phyloP scores from a whole-genome alignment of 2,329 filamentous ascomycete species.

The Pestalotiopsis sp. region DNA sequence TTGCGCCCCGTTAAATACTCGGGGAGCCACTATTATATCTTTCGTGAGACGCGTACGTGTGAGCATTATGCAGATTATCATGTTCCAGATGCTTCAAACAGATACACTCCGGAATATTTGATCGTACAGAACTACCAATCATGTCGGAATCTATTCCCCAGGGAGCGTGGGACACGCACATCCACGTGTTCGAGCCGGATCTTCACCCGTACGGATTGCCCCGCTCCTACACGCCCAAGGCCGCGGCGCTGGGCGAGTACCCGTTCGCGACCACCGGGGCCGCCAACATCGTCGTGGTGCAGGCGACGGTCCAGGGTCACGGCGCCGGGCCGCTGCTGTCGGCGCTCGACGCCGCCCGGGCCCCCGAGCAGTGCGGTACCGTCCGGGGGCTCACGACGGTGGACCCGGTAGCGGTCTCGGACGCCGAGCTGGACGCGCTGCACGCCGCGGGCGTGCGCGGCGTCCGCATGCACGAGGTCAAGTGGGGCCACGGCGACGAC shows the following conservation, averaged over 20 bases:
- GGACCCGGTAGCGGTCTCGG: neutral
- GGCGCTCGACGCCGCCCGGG: neutral
- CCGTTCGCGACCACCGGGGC: neutral
- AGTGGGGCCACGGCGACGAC: slow-evolving; percentile 5
- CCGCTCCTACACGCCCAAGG: slow-evolving; percentile 6
- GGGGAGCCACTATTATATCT: neutral
- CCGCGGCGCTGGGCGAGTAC: neutral
- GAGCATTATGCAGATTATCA: neutral
- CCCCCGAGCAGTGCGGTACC: neutral
- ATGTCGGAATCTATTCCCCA: neutral
- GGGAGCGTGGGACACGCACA: slow-evolving; percentile 1
- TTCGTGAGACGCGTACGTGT: neutral
- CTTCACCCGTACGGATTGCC: neutral
- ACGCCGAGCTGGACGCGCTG: slow-evolving; percentile 7
- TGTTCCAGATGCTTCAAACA: neutral
- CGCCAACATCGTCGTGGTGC: slow-evolving; percentile 1
- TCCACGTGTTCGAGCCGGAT: neutral
- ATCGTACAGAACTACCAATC: neutral
- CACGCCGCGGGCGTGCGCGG: neutral
- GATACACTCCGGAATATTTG: neutral
- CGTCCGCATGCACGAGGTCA: slow-evolving; percentile 7
- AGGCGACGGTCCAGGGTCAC: neutral
- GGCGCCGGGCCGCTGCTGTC: neutral
- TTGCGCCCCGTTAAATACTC: neutral
- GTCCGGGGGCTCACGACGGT: slow-evolving; percentile 2